Percentiles rank a stretch among this genome's conserved stretches.
Conservation (phyloP, 768 basidiomycete genomes). For the Lactifluus pinguis region DNA sequence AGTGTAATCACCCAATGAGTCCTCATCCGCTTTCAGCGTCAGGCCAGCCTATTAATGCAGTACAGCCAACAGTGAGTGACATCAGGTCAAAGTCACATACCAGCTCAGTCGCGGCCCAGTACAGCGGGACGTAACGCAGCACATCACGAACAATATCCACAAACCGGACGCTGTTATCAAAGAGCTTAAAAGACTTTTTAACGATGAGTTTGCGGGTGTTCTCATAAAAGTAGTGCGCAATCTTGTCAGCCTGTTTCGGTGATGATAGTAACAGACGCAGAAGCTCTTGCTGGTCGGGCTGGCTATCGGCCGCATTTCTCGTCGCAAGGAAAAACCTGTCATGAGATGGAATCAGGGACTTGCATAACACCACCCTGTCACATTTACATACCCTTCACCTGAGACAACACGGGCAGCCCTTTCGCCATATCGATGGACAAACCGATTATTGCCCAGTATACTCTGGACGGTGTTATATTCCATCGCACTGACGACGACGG, state of each 20-base stretch:
- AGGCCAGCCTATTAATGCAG: slow-evolving; percentile 51
- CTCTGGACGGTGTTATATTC: slow-evolving; percentile 44
- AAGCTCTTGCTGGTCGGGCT: slow-evolving; percentile 42
- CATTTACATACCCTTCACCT: slow-evolving; percentile 46
- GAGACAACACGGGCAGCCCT: slow-evolving; percentile 46
- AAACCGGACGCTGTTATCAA: slow-evolving; percentile 42
- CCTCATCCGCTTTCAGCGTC: slow-evolving; percentile 47
- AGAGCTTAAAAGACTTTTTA: slow-evolving; percentile 43
- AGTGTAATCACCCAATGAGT: slow-evolving; percentile 51
- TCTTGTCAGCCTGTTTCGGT: slow-evolving; percentile 39
- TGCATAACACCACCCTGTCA: neutral
- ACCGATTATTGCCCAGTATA: slow-evolving; percentile 42
- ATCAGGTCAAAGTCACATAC: slow-evolving; percentile 33
- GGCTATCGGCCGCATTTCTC: slow-evolving; percentile 29
- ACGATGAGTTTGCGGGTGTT: slow-evolving; percentile 53
- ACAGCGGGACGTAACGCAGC: slow-evolving; percentile 51
- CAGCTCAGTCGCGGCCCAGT: slow-evolving; percentile 62
- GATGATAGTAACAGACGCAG: slow-evolving; percentile 38
- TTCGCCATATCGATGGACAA: slow-evolving; percentile 39
- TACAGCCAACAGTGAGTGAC: neutral
- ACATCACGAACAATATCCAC: slow-evolving; percentile 67
- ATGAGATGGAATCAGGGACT: neutral
- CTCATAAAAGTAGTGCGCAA: slow-evolving; percentile 55
- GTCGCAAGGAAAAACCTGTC: slow-evolving; percentile 58
- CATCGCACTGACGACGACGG: slow-evolving; percentile 27